Conservation (phyloP, 805 yeast genomes). For the Candida schatavii region DNA sequence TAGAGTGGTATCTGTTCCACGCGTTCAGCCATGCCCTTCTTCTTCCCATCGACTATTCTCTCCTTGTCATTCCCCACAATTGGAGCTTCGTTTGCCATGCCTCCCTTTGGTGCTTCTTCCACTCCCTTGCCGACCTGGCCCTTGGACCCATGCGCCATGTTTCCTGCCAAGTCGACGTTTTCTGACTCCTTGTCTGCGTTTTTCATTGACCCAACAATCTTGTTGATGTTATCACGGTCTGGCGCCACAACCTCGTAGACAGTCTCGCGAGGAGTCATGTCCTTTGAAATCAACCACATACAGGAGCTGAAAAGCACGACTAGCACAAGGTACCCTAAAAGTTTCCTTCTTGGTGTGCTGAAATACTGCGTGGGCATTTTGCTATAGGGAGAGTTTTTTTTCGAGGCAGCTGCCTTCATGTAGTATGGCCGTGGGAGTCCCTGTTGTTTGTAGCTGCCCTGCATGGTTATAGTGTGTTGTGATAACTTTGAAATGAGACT, state of each 20-base stretch:
- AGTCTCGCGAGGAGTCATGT: constrained; percentile 25
- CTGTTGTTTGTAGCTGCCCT: constrained; percentile 40
- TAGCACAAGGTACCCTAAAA: constrained; percentile 37
- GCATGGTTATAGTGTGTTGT: constrained; percentile 34
- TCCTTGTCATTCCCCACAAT: constrained; percentile 42
- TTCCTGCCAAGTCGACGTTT: constrained; percentile 36
- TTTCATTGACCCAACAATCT: constrained; percentile 23
- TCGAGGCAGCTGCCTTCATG: constrained; percentile 39
- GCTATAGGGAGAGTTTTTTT: constrained; percentile 34
- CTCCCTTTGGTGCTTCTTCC: constrained; percentile 45
- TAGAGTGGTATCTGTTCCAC: too few relatives aligned
- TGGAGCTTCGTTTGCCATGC: constrained; percentile 44
- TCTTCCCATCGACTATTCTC: constrained; percentile 11
- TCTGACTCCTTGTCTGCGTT: constrained; percentile 32
- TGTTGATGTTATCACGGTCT: constrained; percentile 20
- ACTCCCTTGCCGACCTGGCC: constrained; percentile 40
- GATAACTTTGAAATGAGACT: background rate
- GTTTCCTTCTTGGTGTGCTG: constrained; percentile 35
- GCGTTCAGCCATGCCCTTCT: background rate
- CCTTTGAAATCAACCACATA: constrained; percentile 35
- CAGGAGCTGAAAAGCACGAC: constrained; percentile 33
- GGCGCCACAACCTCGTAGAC: constrained; percentile 24
- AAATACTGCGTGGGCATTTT: constrained; percentile 29
- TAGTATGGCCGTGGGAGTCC: constrained; percentile 47
- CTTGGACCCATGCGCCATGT: constrained; percentile 36